Evolutionary conservation across 805 yeast species (phyloP), one percentile per base, ranked within the genome.

Genomic region (Millerozyma miso): DNA sequence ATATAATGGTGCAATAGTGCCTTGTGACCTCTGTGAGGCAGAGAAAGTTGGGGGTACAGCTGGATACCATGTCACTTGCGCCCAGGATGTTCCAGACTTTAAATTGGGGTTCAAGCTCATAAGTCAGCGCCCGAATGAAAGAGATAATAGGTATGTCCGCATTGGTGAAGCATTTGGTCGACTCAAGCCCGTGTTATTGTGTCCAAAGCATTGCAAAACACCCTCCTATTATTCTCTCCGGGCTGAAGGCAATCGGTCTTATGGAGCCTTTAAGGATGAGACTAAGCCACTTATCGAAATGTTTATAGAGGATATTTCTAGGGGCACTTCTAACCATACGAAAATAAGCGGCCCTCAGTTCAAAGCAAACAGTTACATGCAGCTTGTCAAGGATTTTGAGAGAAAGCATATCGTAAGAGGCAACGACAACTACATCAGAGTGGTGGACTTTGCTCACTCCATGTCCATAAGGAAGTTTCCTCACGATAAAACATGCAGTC

Each of bases 51-150:
- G 19, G 6, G 17, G 32, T 7, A 29, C 38, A 3, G 29, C 29
- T 23, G 41, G 44, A 16, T 60, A 45, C 44, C 87, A 82, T 59
- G 66, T 76, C 1, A 81, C 81, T 0, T 84, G 88, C 67, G 82
- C 82, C 12, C 77, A 75, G 43, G 74, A 73, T 41, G 55, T 67
- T 4, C 56, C 65, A 0, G 66, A 67, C n/a, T 70, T 64, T 50
- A 58, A 60, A 43, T 47, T 81, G 37, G 91, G 90, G 2, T 83
- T 85, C 51, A 67, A 64, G 37, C 49, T 80, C 4, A 55, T 51
- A 52, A 17, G 47, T 57, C 19, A 53, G 53, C 14, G 56, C 53
- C 36, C 40, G 2, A 51, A 39, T 7, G 47, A 41, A 1, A 52
- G 53, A 20, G 69, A 61, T 33, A 23, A 49, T 7, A 59, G 38